Conservation (phyloP, 768 basidiomycete species). For the Lanmaoa pseudosensibilis region DNA sequence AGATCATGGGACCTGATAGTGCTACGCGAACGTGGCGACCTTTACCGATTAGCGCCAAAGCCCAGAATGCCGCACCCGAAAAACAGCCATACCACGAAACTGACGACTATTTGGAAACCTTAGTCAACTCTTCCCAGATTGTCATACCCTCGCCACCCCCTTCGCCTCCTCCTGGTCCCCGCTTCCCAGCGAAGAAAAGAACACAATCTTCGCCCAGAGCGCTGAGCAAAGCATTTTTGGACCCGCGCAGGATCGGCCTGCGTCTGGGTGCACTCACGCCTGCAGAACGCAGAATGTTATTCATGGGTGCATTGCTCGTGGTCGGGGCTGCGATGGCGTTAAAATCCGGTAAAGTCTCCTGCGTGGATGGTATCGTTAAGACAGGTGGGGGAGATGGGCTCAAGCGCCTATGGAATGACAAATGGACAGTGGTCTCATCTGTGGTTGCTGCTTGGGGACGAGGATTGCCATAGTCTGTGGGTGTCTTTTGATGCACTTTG, state of each 20-base stretch:
- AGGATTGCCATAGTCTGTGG: slow-evolving; percentile 20
- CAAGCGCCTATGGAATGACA: slow-evolving; percentile 27
- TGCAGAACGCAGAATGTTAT: slow-evolving; percentile 36
- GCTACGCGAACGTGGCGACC: slow-evolving; percentile 68
- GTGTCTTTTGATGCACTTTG: not conserved
- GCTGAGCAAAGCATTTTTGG: slow-evolving; percentile 6
- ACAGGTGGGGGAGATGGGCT: slow-evolving; percentile 18
- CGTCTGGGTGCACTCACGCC: slow-evolving; percentile 29
- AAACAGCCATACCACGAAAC: slow-evolving; percentile 24
- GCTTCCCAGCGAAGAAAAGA: slow-evolving; percentile 24
- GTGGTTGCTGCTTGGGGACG: slow-evolving; percentile 30
- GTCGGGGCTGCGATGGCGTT: slow-evolving; percentile 68
- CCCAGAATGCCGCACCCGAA: slow-evolving; percentile 19
- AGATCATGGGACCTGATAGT: slow-evolving; percentile 78
- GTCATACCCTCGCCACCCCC: slow-evolving; percentile 30
- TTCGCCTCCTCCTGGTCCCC: slow-evolving; percentile 13
- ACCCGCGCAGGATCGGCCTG: slow-evolving; percentile 18
- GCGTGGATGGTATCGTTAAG: slow-evolving; percentile 13
- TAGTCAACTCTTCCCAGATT: slow-evolving; percentile 23
- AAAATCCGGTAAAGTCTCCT: slow-evolving; percentile 17
- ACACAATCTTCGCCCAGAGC: slow-evolving; percentile 16
- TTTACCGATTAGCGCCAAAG: slow-evolving; percentile 26
- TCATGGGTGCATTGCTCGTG: slow-evolving; percentile 67
- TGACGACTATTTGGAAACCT: slow-evolving; percentile 28
- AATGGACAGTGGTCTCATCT: slow-evolving; percentile 22